phyloP scores from a whole-genome alignment of 352 stramenopile species.

The Phytophthora hibernalis region DNA sequence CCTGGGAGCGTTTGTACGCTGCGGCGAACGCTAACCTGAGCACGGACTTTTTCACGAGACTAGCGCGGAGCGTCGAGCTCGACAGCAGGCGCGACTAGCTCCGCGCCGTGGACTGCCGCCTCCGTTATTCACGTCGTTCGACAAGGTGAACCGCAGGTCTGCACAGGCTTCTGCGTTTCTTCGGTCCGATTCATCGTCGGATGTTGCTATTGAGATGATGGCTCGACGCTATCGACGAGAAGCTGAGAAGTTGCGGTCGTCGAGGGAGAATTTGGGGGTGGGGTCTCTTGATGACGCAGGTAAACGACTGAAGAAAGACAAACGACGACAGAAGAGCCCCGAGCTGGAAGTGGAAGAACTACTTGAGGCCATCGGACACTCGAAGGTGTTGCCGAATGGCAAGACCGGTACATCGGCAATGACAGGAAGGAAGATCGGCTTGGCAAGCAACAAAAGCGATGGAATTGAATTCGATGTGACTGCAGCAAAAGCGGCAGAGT shows the following conservation, averaged over 20 bases:
- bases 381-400: background rate
- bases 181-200: slow-evolving; percentile 28
- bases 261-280: slow-evolving; percentile 19
- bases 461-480: background rate
- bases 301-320: slow-evolving; percentile 14
- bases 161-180: slow-evolving; percentile 43
- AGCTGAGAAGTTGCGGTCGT: slow-evolving; percentile 41
- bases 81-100: slow-evolving; percentile 41
- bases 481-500: slow-evolving; percentile 21
- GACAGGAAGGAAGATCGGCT: background rate
- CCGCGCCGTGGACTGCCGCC: slow-evolving; percentile 44
- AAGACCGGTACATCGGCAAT: background rate
- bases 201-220: slow-evolving; percentile 44
- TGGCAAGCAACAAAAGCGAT: background rate
- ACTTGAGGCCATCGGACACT: background rate
- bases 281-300: slow-evolving; percentile 3
- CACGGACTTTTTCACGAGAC: slow-evolving; percentile 55
- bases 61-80: slow-evolving; percentile 31
- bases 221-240: slow-evolving; percentile 41
- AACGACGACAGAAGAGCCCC: slow-evolving; percentile 18
- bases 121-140: slow-evolving; percentile 38
- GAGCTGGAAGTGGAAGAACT: slow-evolving; percentile 21
- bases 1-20: slow-evolving; percentile 59
- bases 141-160: slow-evolving; percentile 38
- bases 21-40: slow-evolving; percentile 53